Percentiles rank a stretch among this genome's conserved stretches.
Conservation (phyloP, 192 early-diverging fungal genomes). For the Geranomyces variabilis region DNA sequence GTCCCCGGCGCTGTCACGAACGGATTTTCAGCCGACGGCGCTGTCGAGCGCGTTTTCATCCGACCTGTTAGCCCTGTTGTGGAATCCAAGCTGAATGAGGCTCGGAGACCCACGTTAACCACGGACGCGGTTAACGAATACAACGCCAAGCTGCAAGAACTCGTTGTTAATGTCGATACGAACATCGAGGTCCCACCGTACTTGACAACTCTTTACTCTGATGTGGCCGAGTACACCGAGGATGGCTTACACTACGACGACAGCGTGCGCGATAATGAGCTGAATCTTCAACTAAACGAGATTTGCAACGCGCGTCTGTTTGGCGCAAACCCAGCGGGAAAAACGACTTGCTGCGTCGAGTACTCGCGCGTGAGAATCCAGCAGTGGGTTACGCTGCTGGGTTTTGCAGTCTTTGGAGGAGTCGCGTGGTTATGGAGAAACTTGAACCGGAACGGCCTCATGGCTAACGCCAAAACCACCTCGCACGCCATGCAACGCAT, state of each 20-base stretch:
- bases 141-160: conserved; percentile 11
- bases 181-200: conserved; percentile 34
- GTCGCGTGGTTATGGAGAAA: background rate
- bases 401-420: conserved; percentile 9
- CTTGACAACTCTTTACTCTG: conserved; percentile 20
- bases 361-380: conserved; percentile 52
- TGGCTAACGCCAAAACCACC: background rate
- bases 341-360: conserved; percentile 62
- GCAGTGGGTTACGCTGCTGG: conserved; percentile 34
- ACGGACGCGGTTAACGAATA: conserved; percentile 62
- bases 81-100: conserved; percentile 44
- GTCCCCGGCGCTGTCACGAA: background rate
- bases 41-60: conserved; percentile 27
- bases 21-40: background rate
- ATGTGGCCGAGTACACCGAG: conserved; percentile 43
- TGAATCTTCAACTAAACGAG: conserved; percentile 65
- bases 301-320: conserved; percentile 57
- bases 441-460: background rate
- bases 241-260: conserved; percentile 75
- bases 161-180: background rate
- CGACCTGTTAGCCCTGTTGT: conserved; percentile 38
- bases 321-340: conserved; percentile 42
- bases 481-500: background rate
- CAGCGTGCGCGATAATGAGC: conserved; percentile 50
- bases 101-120: conserved; percentile 50